Evolutionary conservation across 805 yeast genomes (phyloP).

Genomic region (Zygosaccharomyces lentus): DNA sequence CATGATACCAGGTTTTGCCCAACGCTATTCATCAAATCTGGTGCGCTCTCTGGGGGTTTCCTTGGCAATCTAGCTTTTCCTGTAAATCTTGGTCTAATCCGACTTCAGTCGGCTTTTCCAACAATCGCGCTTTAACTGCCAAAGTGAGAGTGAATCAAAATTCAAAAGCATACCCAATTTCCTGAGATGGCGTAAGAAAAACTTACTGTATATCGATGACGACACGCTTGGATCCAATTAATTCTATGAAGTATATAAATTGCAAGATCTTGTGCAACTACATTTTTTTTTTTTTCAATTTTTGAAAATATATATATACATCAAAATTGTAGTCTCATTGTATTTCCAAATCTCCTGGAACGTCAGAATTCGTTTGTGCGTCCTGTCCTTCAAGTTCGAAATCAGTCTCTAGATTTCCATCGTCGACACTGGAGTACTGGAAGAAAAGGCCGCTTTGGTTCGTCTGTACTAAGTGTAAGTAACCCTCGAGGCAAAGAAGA

Average conservation of each 20-base stretch:
- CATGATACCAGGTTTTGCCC: constrained; percentile 48
- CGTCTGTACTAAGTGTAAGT: constrained; percentile 40
- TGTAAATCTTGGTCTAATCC: constrained; percentile 10
- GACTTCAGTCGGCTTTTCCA: not conserved
- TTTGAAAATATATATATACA: not conserved
- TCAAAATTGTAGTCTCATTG: not conserved
- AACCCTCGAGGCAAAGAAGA: constrained; percentile 53
- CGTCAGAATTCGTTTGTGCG: not conserved
- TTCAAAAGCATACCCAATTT: not conserved
- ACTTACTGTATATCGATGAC: too few relatives aligned
- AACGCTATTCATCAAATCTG: constrained; percentile 14
- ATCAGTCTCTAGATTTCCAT: constrained; percentile 2
- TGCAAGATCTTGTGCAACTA: not conserved
- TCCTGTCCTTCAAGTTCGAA: not conserved
- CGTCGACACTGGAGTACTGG: constrained; percentile 8
- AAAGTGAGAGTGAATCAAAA: not conserved
- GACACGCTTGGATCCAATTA: not conserved
- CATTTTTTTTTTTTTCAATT: not conserved
- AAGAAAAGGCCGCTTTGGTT: constrained; percentile 14
- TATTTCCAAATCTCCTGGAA: not conserved
- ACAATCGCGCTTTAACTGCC: not conserved
- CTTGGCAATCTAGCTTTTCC: not conserved
- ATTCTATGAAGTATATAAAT: too few relatives aligned
- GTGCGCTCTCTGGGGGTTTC: not conserved
- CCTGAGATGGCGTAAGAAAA: not conserved